Conservation (phyloP, 176 grass and related monocot species). For the Phoenix dactylifera region DNA sequence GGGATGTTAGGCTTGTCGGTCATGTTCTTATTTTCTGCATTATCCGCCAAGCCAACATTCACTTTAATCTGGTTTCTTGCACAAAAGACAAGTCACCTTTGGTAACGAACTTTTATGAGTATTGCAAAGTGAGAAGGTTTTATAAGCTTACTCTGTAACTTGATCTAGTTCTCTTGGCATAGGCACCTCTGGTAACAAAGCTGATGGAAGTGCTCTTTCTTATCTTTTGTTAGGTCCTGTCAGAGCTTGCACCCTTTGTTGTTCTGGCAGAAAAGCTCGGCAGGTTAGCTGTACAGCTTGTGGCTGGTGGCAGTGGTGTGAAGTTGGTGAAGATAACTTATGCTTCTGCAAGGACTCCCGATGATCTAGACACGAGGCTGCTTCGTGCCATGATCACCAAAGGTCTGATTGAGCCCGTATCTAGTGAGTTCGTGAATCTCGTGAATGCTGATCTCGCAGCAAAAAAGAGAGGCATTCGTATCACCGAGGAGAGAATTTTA, state of each 20-base stretch:
- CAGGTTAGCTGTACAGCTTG: neutral
- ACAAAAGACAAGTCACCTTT: no score
- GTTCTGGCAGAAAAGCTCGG: slow-evolving; percentile 5
- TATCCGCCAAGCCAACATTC: no score
- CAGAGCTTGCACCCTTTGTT: neutral
- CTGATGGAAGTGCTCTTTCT: neutral
- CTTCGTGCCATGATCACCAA: slow-evolving; percentile 1
- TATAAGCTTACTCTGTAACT: no score
- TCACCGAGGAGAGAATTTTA: neutral
- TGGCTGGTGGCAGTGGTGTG: slow-evolving; percentile 1
- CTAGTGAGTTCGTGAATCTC: slow-evolving; percentile 3
- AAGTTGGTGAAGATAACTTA: slow-evolving; percentile 1
- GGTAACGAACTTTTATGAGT: no score
- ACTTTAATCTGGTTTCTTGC: no score
- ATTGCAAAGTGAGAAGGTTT: no score
- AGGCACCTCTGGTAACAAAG: no score
- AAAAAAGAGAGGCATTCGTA: neutral
- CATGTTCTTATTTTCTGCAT: no score
- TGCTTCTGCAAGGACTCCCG: neutral
- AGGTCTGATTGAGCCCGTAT: slow-evolving; percentile 1
- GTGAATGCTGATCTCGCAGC: slow-evolving; percentile 4
- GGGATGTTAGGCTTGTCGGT: no score
- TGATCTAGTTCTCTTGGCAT: no score
- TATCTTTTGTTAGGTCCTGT: neutral
- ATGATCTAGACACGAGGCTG: slow-evolving; percentile 1